Evolutionary conservation across 495 filamentous ascomycete genomes (phyloP), one percentile per base, ranked within the genome.

Genomic region (Xylaria cubensis): DNA sequence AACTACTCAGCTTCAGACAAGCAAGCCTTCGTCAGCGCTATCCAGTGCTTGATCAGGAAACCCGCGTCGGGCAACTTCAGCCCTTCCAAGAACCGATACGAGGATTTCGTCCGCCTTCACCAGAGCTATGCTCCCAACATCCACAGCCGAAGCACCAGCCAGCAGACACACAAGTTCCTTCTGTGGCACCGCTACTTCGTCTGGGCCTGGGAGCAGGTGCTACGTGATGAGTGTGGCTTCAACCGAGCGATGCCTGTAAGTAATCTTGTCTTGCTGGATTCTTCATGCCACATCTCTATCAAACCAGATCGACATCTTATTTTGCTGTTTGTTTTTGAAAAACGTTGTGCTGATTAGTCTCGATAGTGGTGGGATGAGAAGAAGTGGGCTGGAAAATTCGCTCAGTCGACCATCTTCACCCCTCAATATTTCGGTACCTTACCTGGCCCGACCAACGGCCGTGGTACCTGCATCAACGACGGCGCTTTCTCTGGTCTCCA

Each of bases 181-280:
- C 77, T 86, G n/a, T 93, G 90, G 89, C 90, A 92, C 79, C 85
- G 90, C 1, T 89, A 90, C 81, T 92, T 86, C 80, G 84, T 84
- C 59, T 89, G 81, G 79, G 79, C 82, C 34, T 90, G 87, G 75
- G 90, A 92, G 74, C 82, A 88, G 77, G 84, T 89, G 3, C 80
- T 92, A 8, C 84, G 87, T 56, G 84, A 87, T 64, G 90, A 93
- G 76, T 92, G 91, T 75, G 89, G 89, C 69, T 93, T 92, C 77
- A 84, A 80, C 83, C 84, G 77, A 12, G 77, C 77, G 12, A 74
- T 79, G 70, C 68, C 77, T 7, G 70, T 72, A 72, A 66, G 70
- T 67, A 6, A 4, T 61, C 24, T 48, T 21, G 21, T 70, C 34
- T 21, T 34, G 1, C 53, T 51, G 4, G 17, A n/a, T 58, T 24